Base-by-base conservation (phyloP, 2,329 filamentous ascomycete species). In the Plenodomus lindquistii region DNA sequence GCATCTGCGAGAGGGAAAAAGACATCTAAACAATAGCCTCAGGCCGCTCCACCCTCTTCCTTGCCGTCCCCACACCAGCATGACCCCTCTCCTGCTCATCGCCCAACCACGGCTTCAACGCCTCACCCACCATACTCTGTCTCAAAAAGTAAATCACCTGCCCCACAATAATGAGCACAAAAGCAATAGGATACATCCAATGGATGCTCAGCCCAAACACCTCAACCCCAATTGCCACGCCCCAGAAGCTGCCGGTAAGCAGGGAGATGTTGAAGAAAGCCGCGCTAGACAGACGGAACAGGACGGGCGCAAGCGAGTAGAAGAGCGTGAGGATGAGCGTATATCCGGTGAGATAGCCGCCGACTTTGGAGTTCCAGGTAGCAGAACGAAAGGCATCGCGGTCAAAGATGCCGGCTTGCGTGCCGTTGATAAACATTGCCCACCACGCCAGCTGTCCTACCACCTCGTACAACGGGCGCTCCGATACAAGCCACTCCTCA, bases 191-290 rank as follows among this genome's bases (percentile, higher is more conserved):
- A 75, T 99, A 99, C 75, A 97, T 81, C 80, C 84, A 96, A 75
- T 96, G 89, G 48, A 99, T 84, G 35, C 74, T 74, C 62, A 88
- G 83, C 37, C 87, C 84, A 66, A 99, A 96, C 40, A 97, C 89
- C 69, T 86, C 82, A 60, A 95, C 84, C 41, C 94, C 94, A 62
- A 99, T 93, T 59, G 95, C 88, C 54, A 96, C 88, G 57, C 91
- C 92, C 94, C 94, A 99, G 77, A 97, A 97, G 75, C 96, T 97
- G 62, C 86, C 90, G 2, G 94, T 97, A 51, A 99, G 79, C 57
- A 99, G 79, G 7, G 88, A 93, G 65, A 97, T 96, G 74, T 99
- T 96, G 79, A 97, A 95, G 76, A 99, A 97, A 17, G 92, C 93
- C 2, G 94, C 94, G 15, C 85, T 89, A 21, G 88, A 88, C 77